Evolutionary conservation across 306 rosid species (phyloP).

Genomic region (Rubus idaeus): DNA sequence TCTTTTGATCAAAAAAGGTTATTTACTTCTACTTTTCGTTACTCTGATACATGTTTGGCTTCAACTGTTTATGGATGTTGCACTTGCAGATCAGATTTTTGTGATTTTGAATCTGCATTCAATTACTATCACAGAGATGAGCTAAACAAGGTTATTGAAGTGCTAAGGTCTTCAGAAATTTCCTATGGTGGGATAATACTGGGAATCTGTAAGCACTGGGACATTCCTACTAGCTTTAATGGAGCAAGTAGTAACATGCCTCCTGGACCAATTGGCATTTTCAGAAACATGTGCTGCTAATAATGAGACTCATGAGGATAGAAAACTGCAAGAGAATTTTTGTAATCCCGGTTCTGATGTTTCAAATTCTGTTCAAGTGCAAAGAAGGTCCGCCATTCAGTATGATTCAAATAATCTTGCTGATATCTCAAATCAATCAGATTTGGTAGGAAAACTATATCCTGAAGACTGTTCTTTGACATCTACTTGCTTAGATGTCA

Average conservation of each 20-base stretch:
- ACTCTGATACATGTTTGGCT: constrained; percentile 20
- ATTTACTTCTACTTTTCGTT: not conserved
- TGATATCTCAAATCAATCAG: constrained; percentile 45
- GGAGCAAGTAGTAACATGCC: constrained; percentile 36
- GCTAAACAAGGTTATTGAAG: constrained; percentile 60
- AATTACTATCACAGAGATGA: constrained; percentile 80
- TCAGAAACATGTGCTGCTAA: constrained; percentile 41
- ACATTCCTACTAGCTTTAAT: constrained; percentile 38
- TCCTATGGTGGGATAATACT: constrained; percentile 54
- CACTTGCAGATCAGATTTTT: constrained; percentile 74
- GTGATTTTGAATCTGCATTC: constrained; percentile 53
- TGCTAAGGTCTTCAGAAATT: constrained; percentile 58
- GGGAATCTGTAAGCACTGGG: constrained; percentile 75
- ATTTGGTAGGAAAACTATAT: constrained; percentile 29
- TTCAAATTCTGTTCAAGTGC: constrained; percentile 38
- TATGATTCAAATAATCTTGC: constrained; percentile 37
- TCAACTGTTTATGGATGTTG: constrained; percentile 32
- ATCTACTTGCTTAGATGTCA: constrained; percentile 42
- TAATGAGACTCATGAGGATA: constrained; percentile 36
- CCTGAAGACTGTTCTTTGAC: constrained; percentile 44
- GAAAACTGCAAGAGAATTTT: constrained; percentile 41
- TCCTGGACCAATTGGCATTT: constrained; percentile 31
- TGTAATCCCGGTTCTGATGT: constrained; percentile 40
- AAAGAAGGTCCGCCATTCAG: constrained; percentile 37
- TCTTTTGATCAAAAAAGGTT: no score